Percentiles rank a stretch among this genome's conserved stretches.
Evolutionary conservation across 2,329 filamentous ascomycete genomes (phyloP).

Genomic region (Bipolaris oryzae): DNA sequence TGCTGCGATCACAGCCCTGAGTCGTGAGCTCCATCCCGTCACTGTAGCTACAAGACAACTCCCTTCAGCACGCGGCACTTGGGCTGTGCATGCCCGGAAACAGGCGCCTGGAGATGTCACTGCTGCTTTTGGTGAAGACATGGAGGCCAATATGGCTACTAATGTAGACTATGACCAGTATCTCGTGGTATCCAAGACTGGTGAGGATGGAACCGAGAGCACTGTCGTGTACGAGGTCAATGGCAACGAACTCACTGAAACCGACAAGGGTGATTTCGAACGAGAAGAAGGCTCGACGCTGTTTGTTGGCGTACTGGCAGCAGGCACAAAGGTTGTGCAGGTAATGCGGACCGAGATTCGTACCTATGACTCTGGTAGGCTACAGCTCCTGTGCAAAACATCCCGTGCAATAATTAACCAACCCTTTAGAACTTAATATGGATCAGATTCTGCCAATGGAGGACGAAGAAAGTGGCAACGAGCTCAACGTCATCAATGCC

Average conservation of each 20-base stretch:
- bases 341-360: conserved; percentile 85
- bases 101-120: conserved; percentile 65
- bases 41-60: conserved; percentile 74
- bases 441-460: conserved; percentile 91
- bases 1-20: conserved; percentile 76
- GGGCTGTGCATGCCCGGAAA: conserved; percentile 77
- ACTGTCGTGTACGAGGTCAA: conserved; percentile 80
- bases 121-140: conserved; percentile 53
- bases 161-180: conserved; percentile 75
- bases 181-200: conserved; percentile 77
- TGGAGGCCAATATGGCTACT: conserved; percentile 46
- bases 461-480: conserved; percentile 78
- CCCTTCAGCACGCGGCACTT: conserved; percentile 75
- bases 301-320: conserved; percentile 82
- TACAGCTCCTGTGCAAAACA: not conserved
- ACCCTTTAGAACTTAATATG: conserved; percentile 73
- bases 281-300: conserved; percentile 85
- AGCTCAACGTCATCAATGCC: conserved; percentile 77
- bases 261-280: conserved; percentile 88
- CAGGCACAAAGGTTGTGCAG: conserved; percentile 81
- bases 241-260: conserved; percentile 73
- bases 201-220: conserved; percentile 71
- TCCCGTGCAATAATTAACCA: not conserved
- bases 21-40: conserved; percentile 75
- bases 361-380: conserved; percentile 85